Evolutionary conservation across 163 green algal species (phyloP), one percentile per base, ranked within the genome.

Genomic region (Coccomyxa subellipsoidea): DNA sequence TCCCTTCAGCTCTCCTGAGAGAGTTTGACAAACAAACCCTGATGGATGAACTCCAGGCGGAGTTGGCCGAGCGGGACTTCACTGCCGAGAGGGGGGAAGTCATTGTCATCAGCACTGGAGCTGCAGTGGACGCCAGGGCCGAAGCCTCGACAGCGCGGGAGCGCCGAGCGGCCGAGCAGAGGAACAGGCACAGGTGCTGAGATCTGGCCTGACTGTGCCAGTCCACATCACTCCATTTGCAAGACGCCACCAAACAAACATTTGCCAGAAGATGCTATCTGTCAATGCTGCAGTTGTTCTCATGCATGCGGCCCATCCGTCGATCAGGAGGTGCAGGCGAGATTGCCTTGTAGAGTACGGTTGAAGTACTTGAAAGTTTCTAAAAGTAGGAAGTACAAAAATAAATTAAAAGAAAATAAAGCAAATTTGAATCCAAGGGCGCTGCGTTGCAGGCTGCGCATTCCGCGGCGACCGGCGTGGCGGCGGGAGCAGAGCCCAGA

Each of bases 31-130:
- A n/a, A n/a, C n/a, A n/a, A n/a, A n/a, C n/a, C n/a, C n/a, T n/a
- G n/a, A 59, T 18, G 0, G 21, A 18, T 36, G n/a, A 9, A 35
- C 53, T 76, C 37, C 38, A 96, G 93, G 95, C 96, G 40, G 88
- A 96, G 29, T 85, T 99, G 36, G 91, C 94, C 23, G 93, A 94
- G 40, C 85, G 93, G 0, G 96, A 99, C 84, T 99, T 99, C 70
- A 87, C 92, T 0, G 96, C 95, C 9, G 95, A 98, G 85, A 87
- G 92, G 10, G 84, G 85, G 38, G 76, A 94, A 27, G 88, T 90
- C 15, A 85, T 96, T 23, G 91, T 98, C 34, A 85, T 98, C 40
- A 90, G 80, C 84, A 92, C 80, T 2, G 87, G 88, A 29, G 66
- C 47, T 59, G 81, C 69, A 15, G 84, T 87, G 31, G 81, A 53